These are phyloP conservation scores for Malus asiatica DNA, from an alignment of 306 rosid genomes.

Conservation along the genomic window DNA sequence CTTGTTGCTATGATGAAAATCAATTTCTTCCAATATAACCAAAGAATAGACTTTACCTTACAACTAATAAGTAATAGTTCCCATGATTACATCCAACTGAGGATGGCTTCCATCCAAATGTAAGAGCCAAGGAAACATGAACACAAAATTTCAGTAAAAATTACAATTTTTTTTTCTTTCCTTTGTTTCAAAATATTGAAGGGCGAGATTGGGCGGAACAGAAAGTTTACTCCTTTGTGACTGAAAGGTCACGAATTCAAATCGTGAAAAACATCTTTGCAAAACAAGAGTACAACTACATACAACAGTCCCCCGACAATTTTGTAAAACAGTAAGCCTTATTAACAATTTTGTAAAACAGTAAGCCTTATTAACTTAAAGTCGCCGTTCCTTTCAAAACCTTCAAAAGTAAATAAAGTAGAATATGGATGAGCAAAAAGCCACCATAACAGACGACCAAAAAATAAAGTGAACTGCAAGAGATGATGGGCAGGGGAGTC, in stretches of 20 bases:
- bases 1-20: no score
- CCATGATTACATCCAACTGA: not conserved
- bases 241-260: no score
- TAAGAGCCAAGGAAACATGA: not conserved
- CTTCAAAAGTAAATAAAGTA: not conserved
- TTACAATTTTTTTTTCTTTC: not conserved
- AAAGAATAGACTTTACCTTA: not conserved
- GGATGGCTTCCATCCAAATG: not conserved
- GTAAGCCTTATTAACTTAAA: no score
- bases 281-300: no score
- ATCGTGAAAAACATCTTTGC: no score
- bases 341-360: rapidly evolving
- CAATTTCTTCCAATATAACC: no score
- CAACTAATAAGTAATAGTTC: not conserved
- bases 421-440: constrained; percentile 2
- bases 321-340: no score
- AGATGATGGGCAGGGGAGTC: not conserved
- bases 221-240: no score
- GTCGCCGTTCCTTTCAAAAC: no score
- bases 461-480: constrained; percentile 2
- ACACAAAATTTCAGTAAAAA: not conserved
- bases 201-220: rapidly evolving
- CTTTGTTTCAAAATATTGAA: not conserved
- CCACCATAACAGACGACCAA: not conserved
- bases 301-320: no score